phyloP scores from a whole-genome alignment of 139 green algal genomes.

The Chlamydomonas sp. region DNA sequence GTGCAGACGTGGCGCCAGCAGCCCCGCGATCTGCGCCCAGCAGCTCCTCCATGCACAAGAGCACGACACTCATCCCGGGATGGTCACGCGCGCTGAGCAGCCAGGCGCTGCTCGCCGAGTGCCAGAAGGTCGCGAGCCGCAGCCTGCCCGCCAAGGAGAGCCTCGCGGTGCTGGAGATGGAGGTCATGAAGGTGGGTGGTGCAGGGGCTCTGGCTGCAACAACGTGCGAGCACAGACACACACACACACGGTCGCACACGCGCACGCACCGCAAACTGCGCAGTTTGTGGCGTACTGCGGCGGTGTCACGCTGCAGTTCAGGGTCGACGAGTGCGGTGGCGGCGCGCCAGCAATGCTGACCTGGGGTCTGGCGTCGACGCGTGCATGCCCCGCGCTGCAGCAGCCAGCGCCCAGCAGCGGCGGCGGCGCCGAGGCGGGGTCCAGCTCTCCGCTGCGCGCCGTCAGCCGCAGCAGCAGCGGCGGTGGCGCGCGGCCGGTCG shows the following conservation, averaged over 20 bases:
- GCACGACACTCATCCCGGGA: slow-evolving; percentile 44
- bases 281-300: slow-evolving; percentile 56
- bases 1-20: too few species aligned
- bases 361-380: slow-evolving; percentile 38
- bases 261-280: too few species aligned
- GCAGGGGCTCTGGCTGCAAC: too few species aligned
- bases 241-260: too few species aligned
- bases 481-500: not conserved
- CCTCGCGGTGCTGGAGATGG: slow-evolving; percentile 49
- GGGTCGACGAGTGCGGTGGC: slow-evolving; percentile 40
- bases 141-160: slow-evolving; percentile 17
- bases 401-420: not conserved
- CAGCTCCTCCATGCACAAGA: slow-evolving; percentile 43
- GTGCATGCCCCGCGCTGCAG: slow-evolving; percentile 25
- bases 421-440: not conserved
- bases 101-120: slow-evolving; percentile 42
- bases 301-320: slow-evolving; percentile 43
- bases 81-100: slow-evolving; percentile 45
- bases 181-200: slow-evolving; percentile 66
- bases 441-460: not conserved
- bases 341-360: slow-evolving; percentile 20
- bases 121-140: slow-evolving; percentile 42
- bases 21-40: too few species aligned
- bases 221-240: too few species aligned
- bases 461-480: not conserved